Evolutionary conservation across 441 rosid genomes (phyloP).

Genomic region (Capsella rubella): DNA sequence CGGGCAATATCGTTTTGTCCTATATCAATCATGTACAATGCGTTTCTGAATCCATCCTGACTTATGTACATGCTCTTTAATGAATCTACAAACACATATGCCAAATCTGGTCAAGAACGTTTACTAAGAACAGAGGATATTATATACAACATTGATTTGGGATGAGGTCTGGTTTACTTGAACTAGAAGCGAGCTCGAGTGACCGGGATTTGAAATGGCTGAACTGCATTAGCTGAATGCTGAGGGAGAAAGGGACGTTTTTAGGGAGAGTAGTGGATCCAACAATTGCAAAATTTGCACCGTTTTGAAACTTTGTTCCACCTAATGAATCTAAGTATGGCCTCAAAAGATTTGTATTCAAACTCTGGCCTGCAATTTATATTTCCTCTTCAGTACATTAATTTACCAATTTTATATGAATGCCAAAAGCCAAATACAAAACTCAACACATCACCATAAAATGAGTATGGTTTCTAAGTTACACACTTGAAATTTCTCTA

Average conservation of each 20-base stretch:
- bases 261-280: conserved; percentile 83
- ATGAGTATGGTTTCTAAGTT: neutral
- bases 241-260: conserved; percentile 66
- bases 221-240: conserved; percentile 78
- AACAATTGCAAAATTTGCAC: conserved; percentile 75
- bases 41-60: conserved; percentile 59
- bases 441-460: neutral
- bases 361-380: conserved; percentile 63
- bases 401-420: neutral
- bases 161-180: conserved; percentile 41
- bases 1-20: conserved; percentile 84
- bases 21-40: conserved; percentile 76
- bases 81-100: conserved; percentile 13
- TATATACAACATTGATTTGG: neutral
- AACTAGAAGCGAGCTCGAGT: conserved; percentile 54
- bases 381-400: neutral
- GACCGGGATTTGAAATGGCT: conserved; percentile 70
- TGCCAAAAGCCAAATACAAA: neutral
- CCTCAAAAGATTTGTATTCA: conserved; percentile 61
- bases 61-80: conserved; percentile 36
- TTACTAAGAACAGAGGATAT: conserved; percentile 14
- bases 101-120: neutral
- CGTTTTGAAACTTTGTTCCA: conserved; percentile 60
- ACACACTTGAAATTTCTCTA: neutral
- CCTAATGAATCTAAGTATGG: conserved; percentile 76